Base-by-base conservation (phyloP, 805 yeast species). In the Schwanniomyces sp. region DNA sequence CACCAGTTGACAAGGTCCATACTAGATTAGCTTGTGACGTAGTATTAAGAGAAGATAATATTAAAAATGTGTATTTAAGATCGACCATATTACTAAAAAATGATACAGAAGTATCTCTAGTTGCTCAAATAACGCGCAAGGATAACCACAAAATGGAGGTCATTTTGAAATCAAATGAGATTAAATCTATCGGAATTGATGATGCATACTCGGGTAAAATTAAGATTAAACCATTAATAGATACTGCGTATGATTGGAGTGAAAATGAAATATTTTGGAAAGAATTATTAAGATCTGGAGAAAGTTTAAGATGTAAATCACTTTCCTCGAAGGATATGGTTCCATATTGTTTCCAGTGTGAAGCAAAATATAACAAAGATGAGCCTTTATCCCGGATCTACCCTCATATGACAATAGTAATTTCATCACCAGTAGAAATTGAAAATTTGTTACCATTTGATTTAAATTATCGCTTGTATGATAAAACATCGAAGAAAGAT, bases 371-470 rank as follows among this genome's bases (percentile, higher is more conserved):
- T 63, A 82, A 86, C 52, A 62, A 69, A 14, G 74, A 78, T n/a
- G 95, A 88, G 52, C 91, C 90, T 0, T 68, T 91, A 24, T 78
- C 88, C 0, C 74, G 76, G 48, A 77, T 88, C 1, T 95, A 89
- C 58, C 99, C 99, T 0, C 94, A 88, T 57, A 78, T 92, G 88
- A 78, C 74, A 7, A 68, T 94, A 21, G 77, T 83, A 4, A 68
- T 94, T 6, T 82, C 94, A 0, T 89, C 98, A 0, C 98, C 99
- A 0, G 67, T 94, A 40, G 88, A 88, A 55, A 74, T 94, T 48
- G 91, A 88, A 54, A 94, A 94, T 58, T 70, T 90, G 44, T 64
- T 95, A 43, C 98, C 99, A 0, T 87, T 79, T 60, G 96, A 88
- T 56, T 66, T 92, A 39, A 74, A 80, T 16, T 90, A 86, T 67